A percentile compares a stretch with the other conserved stretches of the same genome.
Evolutionary conservation across 2,329 filamentous ascomycete species (phyloP).

Genomic region (Colletotrichum costaricense): DNA sequence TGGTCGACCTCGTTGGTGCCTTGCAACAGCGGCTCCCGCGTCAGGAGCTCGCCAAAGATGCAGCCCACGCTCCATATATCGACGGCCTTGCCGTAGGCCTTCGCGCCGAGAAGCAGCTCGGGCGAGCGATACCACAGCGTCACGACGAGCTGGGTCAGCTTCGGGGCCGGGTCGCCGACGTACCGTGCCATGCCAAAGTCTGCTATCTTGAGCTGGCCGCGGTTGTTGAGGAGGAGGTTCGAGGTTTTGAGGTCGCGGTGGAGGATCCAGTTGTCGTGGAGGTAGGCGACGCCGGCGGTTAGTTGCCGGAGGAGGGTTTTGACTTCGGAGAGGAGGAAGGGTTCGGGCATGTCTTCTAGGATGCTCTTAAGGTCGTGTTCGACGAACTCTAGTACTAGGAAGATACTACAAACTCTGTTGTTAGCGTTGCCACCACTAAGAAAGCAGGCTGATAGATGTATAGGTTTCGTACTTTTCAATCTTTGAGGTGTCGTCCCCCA

Average conservation of each 20-base stretch:
- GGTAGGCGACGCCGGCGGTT: conserved; percentile 81
- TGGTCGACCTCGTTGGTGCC: conserved; percentile 95
- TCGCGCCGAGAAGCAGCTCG: conserved; percentile 86
- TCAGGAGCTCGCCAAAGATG: conserved; percentile 92
- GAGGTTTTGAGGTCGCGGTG: conserved; percentile 95
- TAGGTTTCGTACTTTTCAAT: conserved; percentile 61
- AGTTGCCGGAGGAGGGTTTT: conserved; percentile 92
- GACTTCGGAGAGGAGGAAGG: conserved; percentile 90
- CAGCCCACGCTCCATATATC: conserved; percentile 98
- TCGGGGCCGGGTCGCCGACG: conserved; percentile 80
- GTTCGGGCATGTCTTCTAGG: conserved; percentile 93
- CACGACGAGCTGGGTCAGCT: conserved; percentile 91
- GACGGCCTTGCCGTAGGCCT: conserved; percentile 78
- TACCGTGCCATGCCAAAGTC: conserved; percentile 99
- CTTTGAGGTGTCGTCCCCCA: conserved; percentile 70
- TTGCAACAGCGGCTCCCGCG: conserved; percentile 84
- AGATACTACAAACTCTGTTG: conserved; percentile 69
- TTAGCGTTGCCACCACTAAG: conserved; percentile 45
- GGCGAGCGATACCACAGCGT: conserved; percentile 97
- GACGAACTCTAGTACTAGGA: conserved; percentile 95
- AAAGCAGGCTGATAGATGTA: conserved; percentile 40
- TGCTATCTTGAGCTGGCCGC: conserved; percentile 92
- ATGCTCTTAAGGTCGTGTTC: conserved; percentile 97
- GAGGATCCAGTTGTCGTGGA: conserved; percentile 91
- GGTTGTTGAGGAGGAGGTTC: conserved; percentile 94